Evolutionary conservation across 192 early-diverging fungal species (phyloP), one percentile per base, ranked within the genome.

Genomic region (Mortierella alpina): DNA sequence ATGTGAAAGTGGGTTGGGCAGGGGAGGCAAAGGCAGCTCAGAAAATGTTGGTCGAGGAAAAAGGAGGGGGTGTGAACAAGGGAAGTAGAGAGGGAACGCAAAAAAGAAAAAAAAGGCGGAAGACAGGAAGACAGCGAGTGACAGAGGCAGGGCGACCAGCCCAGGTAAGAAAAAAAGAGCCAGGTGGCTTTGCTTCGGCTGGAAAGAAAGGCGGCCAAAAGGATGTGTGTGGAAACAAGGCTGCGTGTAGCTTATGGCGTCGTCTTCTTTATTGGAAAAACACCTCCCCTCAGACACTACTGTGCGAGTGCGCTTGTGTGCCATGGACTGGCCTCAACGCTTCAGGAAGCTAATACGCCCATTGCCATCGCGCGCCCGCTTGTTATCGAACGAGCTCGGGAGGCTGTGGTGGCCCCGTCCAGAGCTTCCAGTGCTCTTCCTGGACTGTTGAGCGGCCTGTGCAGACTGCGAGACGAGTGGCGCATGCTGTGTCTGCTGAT

Each of bases 311-410:
- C 17, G 22, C 53, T 54, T 54, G 53, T 41, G 31, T 31, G 31
- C 31, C 1, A 31, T 31, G 31, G 31, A 31, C 31, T 31, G 31
- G 31, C n/a, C 31, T 61, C 52, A 78, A 6, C 75, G 68, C 50
- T 69, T 47, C 12, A 78, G 44, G 60, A 78, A 78, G 45, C 51
- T 78, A 68, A 78, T 80, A 15, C 57, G 39, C 0, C 66, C 65
- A 44, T 59, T 55, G 55, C 18, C 40, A 22, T 72, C 76, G 40
- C 65, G 55, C 9, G 55, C 54, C n/a, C 65, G 15, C 17, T 59
- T 40, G 31, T n/a, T 66, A 18, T 57, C 53, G 22, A 66, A 71
- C 59, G 57, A 44, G 5, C 70, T 3, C n/a, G 65, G 53, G 31
- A 54, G n/a, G 53, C 49, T 20, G 40, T 48, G 12, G 13, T 44